phyloP scores from a whole-genome alignment of 1,284 basidiomycete genomes.

The Boletus hoseneyae region DNA sequence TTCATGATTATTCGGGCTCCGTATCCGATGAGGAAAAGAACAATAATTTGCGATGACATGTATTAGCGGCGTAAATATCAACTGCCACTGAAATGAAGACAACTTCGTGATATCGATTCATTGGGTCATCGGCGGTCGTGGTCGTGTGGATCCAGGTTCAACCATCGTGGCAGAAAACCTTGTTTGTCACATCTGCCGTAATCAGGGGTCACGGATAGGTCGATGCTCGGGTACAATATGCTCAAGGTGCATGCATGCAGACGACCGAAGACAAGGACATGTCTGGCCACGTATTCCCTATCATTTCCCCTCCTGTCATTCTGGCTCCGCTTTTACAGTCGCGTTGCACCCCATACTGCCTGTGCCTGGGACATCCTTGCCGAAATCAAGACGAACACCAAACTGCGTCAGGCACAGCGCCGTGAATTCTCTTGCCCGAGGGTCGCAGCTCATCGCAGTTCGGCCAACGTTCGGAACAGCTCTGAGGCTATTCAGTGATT shows the following conservation, averaged over 20 bases:
- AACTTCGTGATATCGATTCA: not conserved
- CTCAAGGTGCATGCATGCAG: not conserved
- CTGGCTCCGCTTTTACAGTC: constrained; percentile 16
- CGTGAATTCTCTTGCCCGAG: constrained; percentile 17
- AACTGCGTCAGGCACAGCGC: constrained; percentile 30
- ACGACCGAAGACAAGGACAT: not conserved
- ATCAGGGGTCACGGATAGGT: not conserved
- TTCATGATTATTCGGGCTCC: not conserved
- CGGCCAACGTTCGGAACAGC: constrained; percentile 3
- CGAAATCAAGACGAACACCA: constrained; percentile 26
- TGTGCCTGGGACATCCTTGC: not conserved
- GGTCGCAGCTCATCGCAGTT: constrained; percentile 6
- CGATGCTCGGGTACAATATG: not conserved
- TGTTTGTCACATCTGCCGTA: not conserved
- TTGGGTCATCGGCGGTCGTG: not conserved
- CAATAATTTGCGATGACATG: not conserved
- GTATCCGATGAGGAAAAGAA: not conserved
- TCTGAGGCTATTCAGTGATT: constrained; percentile 6
- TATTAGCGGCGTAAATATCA: not conserved
- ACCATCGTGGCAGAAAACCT: not conserved
- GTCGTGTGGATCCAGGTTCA: not conserved
- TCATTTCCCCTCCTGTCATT: not conserved
- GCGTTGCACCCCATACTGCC: not conserved
- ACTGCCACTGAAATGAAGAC: not conserved
- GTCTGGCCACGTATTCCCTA: not conserved